A percentile compares a stretch with the other conserved stretches of the same genome.
These are phyloP conservation scores for Dipodascus albidus DNA, from an alignment of 805 yeast genomes.

Conservation along the genomic window DNA sequence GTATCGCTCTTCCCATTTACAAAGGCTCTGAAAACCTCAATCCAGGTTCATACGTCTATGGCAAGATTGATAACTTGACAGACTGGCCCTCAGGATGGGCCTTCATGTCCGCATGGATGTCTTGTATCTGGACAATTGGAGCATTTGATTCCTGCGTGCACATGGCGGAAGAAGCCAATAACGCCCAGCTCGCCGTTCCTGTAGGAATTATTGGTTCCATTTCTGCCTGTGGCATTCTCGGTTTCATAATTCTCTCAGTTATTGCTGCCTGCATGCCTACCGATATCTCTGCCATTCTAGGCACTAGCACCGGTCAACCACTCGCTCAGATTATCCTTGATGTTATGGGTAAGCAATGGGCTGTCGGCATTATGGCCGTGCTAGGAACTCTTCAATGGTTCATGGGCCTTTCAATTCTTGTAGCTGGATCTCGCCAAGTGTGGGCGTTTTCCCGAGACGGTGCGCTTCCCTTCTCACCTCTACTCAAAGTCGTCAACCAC, in stretches of 20 bases:
- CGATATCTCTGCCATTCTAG: conserved; percentile 33
- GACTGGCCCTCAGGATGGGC: conserved; percentile 54
- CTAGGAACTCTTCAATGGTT: conserved; percentile 50
- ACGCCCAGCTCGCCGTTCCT: conserved; percentile 54
- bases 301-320: conserved; percentile 42
- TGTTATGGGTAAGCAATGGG: conserved; percentile 53
- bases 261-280: conserved; percentile 41
- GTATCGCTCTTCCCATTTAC: conserved; percentile 49
- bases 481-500: conserved; percentile 46
- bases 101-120: conserved; percentile 43
- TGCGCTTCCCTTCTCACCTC: conserved; percentile 52
- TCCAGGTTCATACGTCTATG: conserved; percentile 43
- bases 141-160: conserved; percentile 65
- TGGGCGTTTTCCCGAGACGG: conserved; percentile 73
- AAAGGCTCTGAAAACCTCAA: conserved; percentile 40
- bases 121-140: conserved; percentile 67
- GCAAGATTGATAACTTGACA: conserved; percentile 37
- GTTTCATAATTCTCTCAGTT: conserved; percentile 44
- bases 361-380: conserved; percentile 49
- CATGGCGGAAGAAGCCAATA: conserved; percentile 58
- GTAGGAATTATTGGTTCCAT: conserved; percentile 52
- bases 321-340: conserved; percentile 56
- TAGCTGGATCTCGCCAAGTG: conserved; percentile 58
- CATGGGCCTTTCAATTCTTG: conserved; percentile 52
- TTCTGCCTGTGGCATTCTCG: conserved; percentile 44